A percentile compares a stretch with the other conserved stretches of the same genome.
These are phyloP conservation scores for Boletus coccyginus DNA, from an alignment of 768 basidiomycete genomes.

Conservation along the genomic window DNA sequence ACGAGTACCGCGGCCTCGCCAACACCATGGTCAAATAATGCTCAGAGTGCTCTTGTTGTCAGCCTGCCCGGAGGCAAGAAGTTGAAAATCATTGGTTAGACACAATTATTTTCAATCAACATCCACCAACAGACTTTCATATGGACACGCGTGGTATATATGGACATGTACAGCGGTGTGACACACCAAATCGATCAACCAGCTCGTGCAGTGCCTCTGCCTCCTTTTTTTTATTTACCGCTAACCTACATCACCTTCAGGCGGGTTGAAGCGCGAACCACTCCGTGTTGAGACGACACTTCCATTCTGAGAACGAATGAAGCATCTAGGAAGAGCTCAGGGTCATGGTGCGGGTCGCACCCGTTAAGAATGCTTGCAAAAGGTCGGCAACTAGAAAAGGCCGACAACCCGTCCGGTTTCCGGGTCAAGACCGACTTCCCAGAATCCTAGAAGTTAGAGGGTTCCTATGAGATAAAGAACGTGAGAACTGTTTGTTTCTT, in stretches of 20 bases:
- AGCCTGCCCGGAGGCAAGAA: slow-evolving; percentile 38
- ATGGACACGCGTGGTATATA: slow-evolving; percentile 7
- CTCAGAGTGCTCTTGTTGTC: slow-evolving; percentile 10
- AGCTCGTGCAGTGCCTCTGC: background rate
- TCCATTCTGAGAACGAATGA: slow-evolving; percentile 10
- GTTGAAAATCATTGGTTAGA: background rate
- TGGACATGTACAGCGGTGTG: slow-evolving; percentile 3
- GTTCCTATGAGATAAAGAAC: slow-evolving; percentile 8
- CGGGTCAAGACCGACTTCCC: slow-evolving; percentile 83
- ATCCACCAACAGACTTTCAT: background rate
- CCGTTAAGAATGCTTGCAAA: slow-evolving; percentile 19
- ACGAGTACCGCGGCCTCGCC: slow-evolving; percentile 8
- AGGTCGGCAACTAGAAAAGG: slow-evolving; percentile 56
- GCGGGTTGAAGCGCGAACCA: slow-evolving; percentile 38
- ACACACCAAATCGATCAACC: background rate
- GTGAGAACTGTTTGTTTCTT: background rate
- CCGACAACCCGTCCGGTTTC: slow-evolving; percentile 82
- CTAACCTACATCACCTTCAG: slow-evolving; percentile 15
- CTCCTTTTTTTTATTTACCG: slow-evolving; percentile 4
- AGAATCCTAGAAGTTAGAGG: slow-evolving; percentile 57
- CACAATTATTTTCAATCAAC: background rate
- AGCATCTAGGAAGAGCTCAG: slow-evolving; percentile 22
- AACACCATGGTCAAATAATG: background rate
- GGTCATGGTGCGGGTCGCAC: slow-evolving; percentile 3
- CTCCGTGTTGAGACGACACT: slow-evolving; percentile 23